These are phyloP conservation scores for Sporothrix brasiliensis DNA, from an alignment of 2,329 filamentous ascomycete genomes.

Conservation along the genomic window DNA sequence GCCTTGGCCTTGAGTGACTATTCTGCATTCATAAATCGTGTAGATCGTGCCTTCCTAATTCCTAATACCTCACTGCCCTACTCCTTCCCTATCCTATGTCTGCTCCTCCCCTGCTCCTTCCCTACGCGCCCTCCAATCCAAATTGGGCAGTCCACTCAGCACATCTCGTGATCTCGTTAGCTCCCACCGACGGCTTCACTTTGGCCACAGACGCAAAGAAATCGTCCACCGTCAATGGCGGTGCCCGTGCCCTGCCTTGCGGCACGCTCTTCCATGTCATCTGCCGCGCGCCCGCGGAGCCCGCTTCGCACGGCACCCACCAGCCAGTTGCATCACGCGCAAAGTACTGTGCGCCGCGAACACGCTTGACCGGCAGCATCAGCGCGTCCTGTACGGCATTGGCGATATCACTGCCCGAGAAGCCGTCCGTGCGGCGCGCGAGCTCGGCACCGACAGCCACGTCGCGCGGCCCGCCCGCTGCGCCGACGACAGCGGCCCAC, in stretches of 20 bases:
- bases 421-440: slow-evolving; percentile 78
- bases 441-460: slow-evolving; percentile 67
- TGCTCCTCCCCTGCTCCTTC: background rate
- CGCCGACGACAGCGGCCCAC: slow-evolving; percentile 72
- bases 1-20: background rate
- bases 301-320: slow-evolving; percentile 24
- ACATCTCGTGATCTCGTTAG: slow-evolving; percentile 23
- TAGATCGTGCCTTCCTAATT: background rate
- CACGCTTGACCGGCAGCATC: slow-evolving; percentile 29
- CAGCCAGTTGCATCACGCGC: background rate
- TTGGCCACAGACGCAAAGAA: slow-evolving; percentile 25
- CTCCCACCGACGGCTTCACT: slow-evolving; percentile 26
- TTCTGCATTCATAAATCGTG: background rate
- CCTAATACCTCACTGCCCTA: no score
- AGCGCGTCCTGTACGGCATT: slow-evolving; percentile 30
- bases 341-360: slow-evolving; percentile 25
- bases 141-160: slow-evolving; percentile 29
- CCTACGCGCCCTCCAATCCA: slow-evolving; percentile 28
- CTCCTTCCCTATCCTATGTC: background rate
- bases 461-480: slow-evolving; percentile 61
- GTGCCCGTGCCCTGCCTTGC: slow-evolving; percentile 6
- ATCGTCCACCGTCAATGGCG: slow-evolving; percentile 24
- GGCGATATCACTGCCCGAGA: slow-evolving; percentile 62
- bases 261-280: slow-evolving; percentile 32
- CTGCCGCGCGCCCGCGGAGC: slow-evolving; percentile 14